A percentile compares a stretch with the other conserved stretches of the same genome.
Evolutionary conservation across 176 grass and related monocot species (phyloP).

Genomic region (Cenchrus fungigraminus): DNA sequence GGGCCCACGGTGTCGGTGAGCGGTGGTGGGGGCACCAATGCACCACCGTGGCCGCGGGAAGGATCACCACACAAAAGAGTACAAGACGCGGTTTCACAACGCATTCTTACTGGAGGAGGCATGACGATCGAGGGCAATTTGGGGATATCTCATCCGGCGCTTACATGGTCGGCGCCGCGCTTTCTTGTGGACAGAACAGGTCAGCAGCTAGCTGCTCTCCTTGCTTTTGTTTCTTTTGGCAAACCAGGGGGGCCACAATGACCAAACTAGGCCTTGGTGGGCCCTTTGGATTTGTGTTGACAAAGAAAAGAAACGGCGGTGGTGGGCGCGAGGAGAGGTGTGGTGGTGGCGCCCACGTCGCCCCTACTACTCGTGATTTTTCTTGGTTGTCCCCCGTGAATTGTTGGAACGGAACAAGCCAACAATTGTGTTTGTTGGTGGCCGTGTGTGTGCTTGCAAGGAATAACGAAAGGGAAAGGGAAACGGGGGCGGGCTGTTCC

Average conservation of each 20-base stretch:
- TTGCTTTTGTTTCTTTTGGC: too few relatives aligned
- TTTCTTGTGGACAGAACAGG: not conserved
- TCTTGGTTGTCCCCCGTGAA: constrained; percentile 12
- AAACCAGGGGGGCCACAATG: not conserved
- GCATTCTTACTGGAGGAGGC: not conserved
- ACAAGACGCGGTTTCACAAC: constrained; percentile 30
- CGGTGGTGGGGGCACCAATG: not conserved
- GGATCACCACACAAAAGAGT: too few relatives aligned
- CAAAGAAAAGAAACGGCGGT: not conserved
- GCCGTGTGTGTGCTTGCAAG: not conserved
- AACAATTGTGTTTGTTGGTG: too few relatives aligned
- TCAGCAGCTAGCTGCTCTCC: too few relatives aligned
- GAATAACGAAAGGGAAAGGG: not conserved
- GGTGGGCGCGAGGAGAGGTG: not conserved
- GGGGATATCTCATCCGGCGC: not conserved
- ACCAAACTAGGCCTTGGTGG: not conserved
- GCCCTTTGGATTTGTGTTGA: not conserved
- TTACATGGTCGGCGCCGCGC: not conserved
- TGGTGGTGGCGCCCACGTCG: constrained; percentile 10
- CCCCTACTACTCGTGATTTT: not conserved
- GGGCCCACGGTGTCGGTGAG: constrained; percentile 44
- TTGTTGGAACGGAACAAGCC: not conserved
- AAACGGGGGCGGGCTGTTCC: too few relatives aligned
- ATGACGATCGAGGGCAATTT: not conserved
- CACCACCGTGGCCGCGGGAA: not conserved